These are phyloP conservation scores for Trichoderma atroviride DNA, from an alignment of 2,329 filamentous ascomycete species.

Conservation along the genomic window DNA sequence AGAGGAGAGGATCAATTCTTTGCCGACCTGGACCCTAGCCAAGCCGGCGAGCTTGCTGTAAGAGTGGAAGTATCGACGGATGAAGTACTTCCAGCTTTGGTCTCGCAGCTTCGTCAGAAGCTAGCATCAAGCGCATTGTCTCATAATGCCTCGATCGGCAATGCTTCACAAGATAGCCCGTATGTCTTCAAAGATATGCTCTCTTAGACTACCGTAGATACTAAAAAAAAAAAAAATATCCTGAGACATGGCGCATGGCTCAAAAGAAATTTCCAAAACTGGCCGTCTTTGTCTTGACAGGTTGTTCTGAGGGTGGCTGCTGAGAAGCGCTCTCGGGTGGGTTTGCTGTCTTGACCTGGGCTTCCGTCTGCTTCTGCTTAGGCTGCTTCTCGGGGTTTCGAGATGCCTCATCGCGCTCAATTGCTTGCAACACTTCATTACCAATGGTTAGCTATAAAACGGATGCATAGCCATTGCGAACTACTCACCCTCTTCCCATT, in stretches of 20 bases:
- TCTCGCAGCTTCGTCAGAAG: conserved; percentile 51
- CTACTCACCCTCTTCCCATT: conserved; percentile 80
- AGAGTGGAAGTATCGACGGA: conserved; percentile 62
- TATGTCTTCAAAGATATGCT: conserved; percentile 62
- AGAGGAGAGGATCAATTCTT: conserved; percentile 78
- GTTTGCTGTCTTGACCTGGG: conserved; percentile 24
- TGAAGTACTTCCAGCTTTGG: conserved; percentile 58
- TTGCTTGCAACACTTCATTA: conserved; percentile 62
- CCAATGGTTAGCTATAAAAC: conserved; percentile 27
- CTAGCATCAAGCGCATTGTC: conserved; percentile 10
- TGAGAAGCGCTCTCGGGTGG: conserved; percentile 27
- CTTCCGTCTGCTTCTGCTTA: conserved; percentile 40
- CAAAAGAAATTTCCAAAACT: conserved; percentile 57
- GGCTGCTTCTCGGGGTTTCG: conserved; percentile 50
- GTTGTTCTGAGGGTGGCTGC: conserved; percentile 30
- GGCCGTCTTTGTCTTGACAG: conserved; percentile 34
- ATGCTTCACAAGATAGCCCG: conserved; percentile 30
- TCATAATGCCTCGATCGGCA: not conserved
- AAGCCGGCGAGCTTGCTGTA: conserved; percentile 55
- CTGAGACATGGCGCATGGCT: conserved; percentile 26
- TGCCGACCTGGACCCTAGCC: conserved; percentile 53
- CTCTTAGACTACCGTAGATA: conserved; percentile 45
- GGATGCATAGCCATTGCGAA: not conserved
- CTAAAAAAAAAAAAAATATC: not conserved
- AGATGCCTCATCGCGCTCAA: conserved; percentile 63